Evolutionary conservation across 257 asterid genomes (phyloP), one percentile per base, ranked within the genome.

Genomic region (Phtheirospermum japonicum): DNA sequence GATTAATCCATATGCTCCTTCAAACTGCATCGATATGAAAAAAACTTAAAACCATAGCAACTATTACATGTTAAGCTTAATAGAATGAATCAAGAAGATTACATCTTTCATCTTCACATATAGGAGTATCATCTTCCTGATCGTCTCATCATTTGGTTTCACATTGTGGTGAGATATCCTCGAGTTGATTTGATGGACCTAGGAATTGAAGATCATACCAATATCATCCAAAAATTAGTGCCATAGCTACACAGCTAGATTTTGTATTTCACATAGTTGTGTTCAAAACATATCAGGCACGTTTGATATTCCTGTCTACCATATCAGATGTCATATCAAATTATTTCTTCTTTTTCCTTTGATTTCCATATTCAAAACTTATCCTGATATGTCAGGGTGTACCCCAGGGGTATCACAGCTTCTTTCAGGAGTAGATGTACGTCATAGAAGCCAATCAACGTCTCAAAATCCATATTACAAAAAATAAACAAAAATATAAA

Each of bases 91-190:
- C 43, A 52, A 20, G 54, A 64, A 60, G 56, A 80, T 85, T 75
- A 85, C 97, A 75, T 89, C 96, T 83, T 85, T 89, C 95, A 80
- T 81, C 73, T 61, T 89, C 77, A 87, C 97, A 59, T 64, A 68
- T 33, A 83, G 85, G 76, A 50, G 65, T 74, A 83, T 80, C 90
- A 89, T 79, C 74, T 64, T 78, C 81, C 85, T 76, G 81, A 83
- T 79, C 45, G 97, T 87, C 58, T 87, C 97, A 40, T 4, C 61
- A 68, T 80, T 76, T 71, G 83, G 94, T 68, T 73, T 62, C 78
- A 82, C 43, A 67, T 74, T 67, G 65, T 80, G 87, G 69, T 42
- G 51, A 71, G 72, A 67, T 60, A 89, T 79, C 82, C 81, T 80
- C 26, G 82, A 71, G 57, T 76, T 68, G 50, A 93, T 79, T 56